Conservation (phyloP, 2,329 filamentous ascomycete genomes). For the Lecanicillium sp. region DNA sequence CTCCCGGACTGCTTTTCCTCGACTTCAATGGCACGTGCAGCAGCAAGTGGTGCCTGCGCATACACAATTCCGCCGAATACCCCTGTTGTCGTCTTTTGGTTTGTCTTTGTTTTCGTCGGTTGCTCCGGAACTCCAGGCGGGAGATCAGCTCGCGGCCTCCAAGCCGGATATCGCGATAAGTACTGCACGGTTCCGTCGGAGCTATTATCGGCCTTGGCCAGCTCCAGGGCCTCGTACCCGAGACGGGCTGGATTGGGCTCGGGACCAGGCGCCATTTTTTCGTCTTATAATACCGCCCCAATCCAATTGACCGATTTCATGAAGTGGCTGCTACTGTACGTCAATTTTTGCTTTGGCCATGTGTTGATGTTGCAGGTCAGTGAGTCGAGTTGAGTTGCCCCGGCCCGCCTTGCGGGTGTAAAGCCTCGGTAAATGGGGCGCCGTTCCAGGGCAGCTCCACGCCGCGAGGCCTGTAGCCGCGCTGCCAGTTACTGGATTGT, state of each 20-base stretch:
- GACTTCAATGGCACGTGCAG: conserved; percentile 27
- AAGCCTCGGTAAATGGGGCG: no score
- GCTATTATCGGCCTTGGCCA: background rate
- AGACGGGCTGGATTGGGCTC: background rate
- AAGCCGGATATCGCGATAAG: conserved; percentile 1
- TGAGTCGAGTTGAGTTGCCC: no score
- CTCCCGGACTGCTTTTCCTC: conserved; percentile 21
- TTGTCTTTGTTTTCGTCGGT: conserved; percentile 4
- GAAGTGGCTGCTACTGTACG: no score
- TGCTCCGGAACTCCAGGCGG: background rate
- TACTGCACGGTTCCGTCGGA: background rate
- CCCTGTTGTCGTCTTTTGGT: conserved; percentile 16
- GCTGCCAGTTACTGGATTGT: no score
- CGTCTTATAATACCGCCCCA: no score
- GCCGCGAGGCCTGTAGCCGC: no score
- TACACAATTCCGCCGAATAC: conserved; percentile 34
- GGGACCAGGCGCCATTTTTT: background rate
- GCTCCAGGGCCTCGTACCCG: conserved; percentile 9
- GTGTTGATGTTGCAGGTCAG: no score
- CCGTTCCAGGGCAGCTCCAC: no score
- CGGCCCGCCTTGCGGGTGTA: no score
- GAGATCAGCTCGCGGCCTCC: background rate
- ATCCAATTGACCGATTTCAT: no score
- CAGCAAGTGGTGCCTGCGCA: conserved; percentile 31
- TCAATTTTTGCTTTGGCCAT: no score